A percentile compares a stretch with the other conserved stretches of the same genome.
These are phyloP conservation scores for Tubosaeta sp. DNA, from an alignment of 768 basidiomycete species.

Conservation along the genomic window DNA sequence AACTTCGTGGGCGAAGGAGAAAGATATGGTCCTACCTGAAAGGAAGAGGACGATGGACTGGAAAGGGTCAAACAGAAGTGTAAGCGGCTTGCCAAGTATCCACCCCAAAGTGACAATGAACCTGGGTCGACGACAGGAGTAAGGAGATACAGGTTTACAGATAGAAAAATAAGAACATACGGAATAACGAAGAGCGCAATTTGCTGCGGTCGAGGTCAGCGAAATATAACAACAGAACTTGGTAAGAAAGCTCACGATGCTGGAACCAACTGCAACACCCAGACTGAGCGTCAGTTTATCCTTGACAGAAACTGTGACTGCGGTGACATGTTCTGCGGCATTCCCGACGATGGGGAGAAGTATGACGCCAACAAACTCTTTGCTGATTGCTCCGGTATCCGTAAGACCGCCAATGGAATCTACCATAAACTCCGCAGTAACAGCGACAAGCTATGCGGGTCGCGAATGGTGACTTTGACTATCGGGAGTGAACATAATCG, in stretches of 20 bases:
- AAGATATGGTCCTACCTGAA: slow-evolving; percentile 13
- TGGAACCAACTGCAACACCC: slow-evolving; percentile 85
- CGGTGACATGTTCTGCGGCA: slow-evolving; percentile 88
- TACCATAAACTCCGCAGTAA: slow-evolving; percentile 67
- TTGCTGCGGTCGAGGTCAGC: slow-evolving; percentile 46
- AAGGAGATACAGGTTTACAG: slow-evolving; percentile 4
- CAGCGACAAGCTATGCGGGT: slow-evolving; percentile 42
- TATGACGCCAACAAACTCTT: slow-evolving; percentile 84
- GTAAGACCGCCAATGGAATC: slow-evolving; percentile 79
- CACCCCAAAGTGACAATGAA: slow-evolving; percentile 78
- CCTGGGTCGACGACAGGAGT: slow-evolving; percentile 30
- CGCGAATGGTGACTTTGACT: not conserved
- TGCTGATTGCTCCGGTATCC: slow-evolving; percentile 47
- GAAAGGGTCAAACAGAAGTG: slow-evolving; percentile 83
- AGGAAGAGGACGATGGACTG: slow-evolving; percentile 46
- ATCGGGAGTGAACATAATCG: not conserved
- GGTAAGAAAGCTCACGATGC: slow-evolving; percentile 52
- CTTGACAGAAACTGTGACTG: slow-evolving; percentile 88
- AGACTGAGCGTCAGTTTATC: slow-evolving; percentile 84
- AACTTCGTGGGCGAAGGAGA: not conserved
- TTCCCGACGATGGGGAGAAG: slow-evolving; percentile 91
- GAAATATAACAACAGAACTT: not conserved
- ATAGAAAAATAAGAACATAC: slow-evolving; percentile 26
- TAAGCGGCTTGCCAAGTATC: slow-evolving; percentile 74
- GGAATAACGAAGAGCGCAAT: slow-evolving; percentile 67